Percentiles rank a stretch among this genome's conserved stretches.
phyloP scores from a whole-genome alignment of 345 rosid species.

The Carallia pectinifolia region DNA sequence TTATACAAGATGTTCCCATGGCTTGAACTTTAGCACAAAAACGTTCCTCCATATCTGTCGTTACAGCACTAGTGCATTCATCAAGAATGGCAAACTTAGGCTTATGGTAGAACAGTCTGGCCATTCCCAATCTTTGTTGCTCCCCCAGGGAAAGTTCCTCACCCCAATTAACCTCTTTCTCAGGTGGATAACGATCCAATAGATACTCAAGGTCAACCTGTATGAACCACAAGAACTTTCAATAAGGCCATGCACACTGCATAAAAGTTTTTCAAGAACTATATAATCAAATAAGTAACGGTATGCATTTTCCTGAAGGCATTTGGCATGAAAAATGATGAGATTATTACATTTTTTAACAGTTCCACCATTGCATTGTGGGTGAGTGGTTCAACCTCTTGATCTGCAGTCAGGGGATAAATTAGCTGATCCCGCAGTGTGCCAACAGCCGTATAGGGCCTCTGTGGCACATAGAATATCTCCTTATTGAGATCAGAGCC shows the following conservation, averaged over 20 bases:
- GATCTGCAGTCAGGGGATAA: conserved; percentile 85
- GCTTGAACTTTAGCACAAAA: conserved; percentile 96
- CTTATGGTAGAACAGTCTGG: conserved; percentile 92
- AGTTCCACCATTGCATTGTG: conserved; percentile 81
- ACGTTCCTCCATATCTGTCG: conserved; percentile 98
- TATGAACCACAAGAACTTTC: conserved; percentile 20
- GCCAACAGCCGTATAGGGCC: conserved; percentile 98
- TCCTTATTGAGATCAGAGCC: conserved; percentile 99
- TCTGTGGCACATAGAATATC: conserved; percentile 95
- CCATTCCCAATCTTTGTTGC: conserved; percentile 99
- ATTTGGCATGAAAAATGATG: not conserved
- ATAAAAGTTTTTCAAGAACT: no score
- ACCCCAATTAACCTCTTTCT: conserved; percentile 94
- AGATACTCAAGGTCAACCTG: conserved; percentile 96
- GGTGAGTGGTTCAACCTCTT: conserved; percentile 68
- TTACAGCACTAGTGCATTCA: conserved; percentile 99
- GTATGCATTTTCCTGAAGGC: no score
- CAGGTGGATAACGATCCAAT: conserved; percentile 84
- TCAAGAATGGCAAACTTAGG: conserved; percentile 99
- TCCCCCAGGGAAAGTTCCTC: conserved; percentile 96
- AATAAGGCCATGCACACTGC: not conserved
- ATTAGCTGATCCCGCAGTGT: conserved; percentile 96
- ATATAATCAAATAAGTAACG: no score
- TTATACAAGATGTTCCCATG: conserved; percentile 99
- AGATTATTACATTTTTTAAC: conserved; percentile 70